Evolutionary conservation across 1,284 basidiomycete species (phyloP).

Genomic region (Sphaerobolus stellatus): DNA sequence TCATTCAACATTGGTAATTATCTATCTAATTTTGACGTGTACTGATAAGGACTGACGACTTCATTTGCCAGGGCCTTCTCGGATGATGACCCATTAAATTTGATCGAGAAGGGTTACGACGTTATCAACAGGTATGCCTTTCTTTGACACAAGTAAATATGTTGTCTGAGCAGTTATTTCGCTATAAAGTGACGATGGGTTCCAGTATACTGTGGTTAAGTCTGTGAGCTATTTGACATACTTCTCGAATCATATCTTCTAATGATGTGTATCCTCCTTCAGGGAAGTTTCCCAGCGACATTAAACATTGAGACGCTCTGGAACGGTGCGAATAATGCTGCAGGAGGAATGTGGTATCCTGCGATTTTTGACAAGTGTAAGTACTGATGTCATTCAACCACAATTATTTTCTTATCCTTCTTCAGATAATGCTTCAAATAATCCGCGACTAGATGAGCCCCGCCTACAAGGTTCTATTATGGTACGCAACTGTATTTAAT

Average conservation of each 20-base stretch:
- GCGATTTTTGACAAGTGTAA: not conserved
- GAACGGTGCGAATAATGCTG: not conserved
- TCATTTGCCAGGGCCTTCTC: conserved; percentile 29
- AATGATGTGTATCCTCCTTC: not conserved
- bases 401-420: not conserved
- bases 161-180: not conserved
- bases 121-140: not conserved
- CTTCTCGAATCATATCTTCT: not conserved
- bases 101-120: conserved; percentile 29
- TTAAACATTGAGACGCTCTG: not conserved
- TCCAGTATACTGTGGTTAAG: not conserved
- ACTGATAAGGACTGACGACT: not conserved
- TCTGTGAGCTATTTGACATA: not conserved
- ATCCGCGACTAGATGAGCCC: not conserved
- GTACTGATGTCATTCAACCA: not conserved
- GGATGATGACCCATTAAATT: conserved; percentile 30
- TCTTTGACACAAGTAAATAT: not conserved
- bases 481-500: not conserved
- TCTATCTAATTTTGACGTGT: not conserved
- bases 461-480: not conserved
- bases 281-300: not conserved
- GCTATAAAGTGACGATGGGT: not conserved
- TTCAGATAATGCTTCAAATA: not conserved
- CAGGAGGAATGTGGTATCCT: conserved; percentile 1
- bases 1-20: conserved; percentile 38